Evolutionary conservation across 345 rosid genomes (phyloP), one percentile per base, ranked within the genome.

Genomic region (Melaleuca alternifolia): DNA sequence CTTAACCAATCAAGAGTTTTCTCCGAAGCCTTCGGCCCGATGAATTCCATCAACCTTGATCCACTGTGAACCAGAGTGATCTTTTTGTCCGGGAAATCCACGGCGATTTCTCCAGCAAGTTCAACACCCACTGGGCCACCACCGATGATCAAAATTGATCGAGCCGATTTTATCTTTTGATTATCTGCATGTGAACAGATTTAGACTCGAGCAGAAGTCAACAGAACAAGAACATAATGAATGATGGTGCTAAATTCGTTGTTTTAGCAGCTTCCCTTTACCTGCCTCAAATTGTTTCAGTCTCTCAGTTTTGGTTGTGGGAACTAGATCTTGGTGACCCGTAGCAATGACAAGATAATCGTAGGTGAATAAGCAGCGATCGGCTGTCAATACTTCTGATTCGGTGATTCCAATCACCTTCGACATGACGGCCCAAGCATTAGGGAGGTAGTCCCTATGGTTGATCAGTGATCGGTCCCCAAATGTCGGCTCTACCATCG

Each of bases 1-100:
- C 56, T 91, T 87, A 93, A 84, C 97, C 97, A 93, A 3, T 92
- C 89, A 1, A 93, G 87, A 9, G 95, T 87, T 88, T 93, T 93
- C 54, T 85, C 88, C 28, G 93, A 86, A 83, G 95, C 93, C 85
- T 89, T 93, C n/a, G 90, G 90, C 18, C 96, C 93, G 46, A 91
- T 87, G 83, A 93, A 93, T 81, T 93, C 96, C 85, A 94, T 87
- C 85, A 94, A 86, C 85, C 95, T 91, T 6, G 91, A 87, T 85
- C 97, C 92, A 11, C 84, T 86, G 84, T 94, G 94, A 57, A 93
- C 94, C 37, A 94, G 89, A 9, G 93, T 93, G 53, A 92, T 91
- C 87, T 93, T 87, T 90, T 93, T 93, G 54, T 89, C 93, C 0
- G 92, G 96, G 83, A 90, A 94, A 86, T 91, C 93, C 51, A 85